phyloP scores from a whole-genome alignment of 352 stramenopile genomes.

The Phytophthora cryptogea region DNA sequence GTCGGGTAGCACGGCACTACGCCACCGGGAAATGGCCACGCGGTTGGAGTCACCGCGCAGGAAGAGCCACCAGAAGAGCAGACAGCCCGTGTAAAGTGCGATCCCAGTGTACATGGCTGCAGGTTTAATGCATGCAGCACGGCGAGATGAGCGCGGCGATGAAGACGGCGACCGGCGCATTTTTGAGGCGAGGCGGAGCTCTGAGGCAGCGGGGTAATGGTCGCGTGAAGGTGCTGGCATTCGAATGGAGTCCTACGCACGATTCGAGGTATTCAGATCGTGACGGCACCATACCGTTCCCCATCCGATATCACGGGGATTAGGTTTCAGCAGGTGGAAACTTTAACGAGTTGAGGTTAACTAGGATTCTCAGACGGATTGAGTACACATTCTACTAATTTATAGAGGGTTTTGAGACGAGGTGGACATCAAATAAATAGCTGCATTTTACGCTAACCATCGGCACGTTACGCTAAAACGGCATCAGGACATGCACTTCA shows the following conservation, averaged over 20 bases:
- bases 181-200: constrained; percentile 4
- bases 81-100: constrained; percentile 19
- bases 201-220: constrained; percentile 2
- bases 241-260: background rate
- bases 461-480: constrained; percentile 10
- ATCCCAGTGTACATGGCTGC: constrained; percentile 28
- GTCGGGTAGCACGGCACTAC: constrained; percentile 15
- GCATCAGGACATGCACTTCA: constrained; percentile 12
- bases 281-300: constrained; percentile 3
- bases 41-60: constrained; percentile 24
- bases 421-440: constrained; percentile 22
- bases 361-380: background rate
- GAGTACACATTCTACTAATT: background rate
- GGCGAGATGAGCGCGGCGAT: constrained; percentile 6
- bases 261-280: constrained; percentile 17
- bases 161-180: constrained; percentile 16
- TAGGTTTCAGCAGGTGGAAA: background rate
- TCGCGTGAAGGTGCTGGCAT: constrained; percentile 7
- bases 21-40: constrained; percentile 18
- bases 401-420: constrained; percentile 11
- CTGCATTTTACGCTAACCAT: constrained; percentile 16
- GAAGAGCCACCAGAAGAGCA: constrained; percentile 38
- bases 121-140: constrained; percentile 16
- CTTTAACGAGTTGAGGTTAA: background rate
- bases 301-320: constrained; percentile 9